Evolutionary conservation across 1,284 basidiomycete genomes (phyloP).

Genomic region (Trichosporon asahii): DNA sequence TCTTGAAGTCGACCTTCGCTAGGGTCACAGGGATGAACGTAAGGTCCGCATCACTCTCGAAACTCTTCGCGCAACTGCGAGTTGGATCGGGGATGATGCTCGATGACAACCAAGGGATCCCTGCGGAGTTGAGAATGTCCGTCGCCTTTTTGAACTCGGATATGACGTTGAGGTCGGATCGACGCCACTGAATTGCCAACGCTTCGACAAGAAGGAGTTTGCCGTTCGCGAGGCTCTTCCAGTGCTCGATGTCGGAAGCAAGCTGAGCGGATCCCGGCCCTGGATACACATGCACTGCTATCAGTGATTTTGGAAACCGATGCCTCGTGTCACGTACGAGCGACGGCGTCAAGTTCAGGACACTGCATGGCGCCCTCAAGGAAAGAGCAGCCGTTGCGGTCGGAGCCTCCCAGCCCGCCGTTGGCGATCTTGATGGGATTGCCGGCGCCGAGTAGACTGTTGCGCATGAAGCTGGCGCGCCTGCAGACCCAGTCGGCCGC

Average conservation of each 20-base stretch:
- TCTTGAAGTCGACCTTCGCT: too few species aligned
- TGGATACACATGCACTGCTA: neutral
- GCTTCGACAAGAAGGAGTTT: neutral
- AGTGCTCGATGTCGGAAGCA: neutral
- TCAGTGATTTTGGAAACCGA: neutral
- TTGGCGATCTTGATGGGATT: neutral
- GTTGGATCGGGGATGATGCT: neutral
- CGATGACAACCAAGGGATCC: neutral
- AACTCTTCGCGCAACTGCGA: neutral
- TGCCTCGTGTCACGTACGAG: neutral
- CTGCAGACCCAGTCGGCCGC: neutral
- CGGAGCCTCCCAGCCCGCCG: too few species aligned
- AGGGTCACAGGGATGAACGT: too few species aligned
- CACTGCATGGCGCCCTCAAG: neutral
- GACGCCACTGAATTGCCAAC: neutral
- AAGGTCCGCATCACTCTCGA: neutral
- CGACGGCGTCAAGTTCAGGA: neutral
- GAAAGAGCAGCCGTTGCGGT: neutral
- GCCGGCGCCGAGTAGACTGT: neutral
- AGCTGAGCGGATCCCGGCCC: neutral
- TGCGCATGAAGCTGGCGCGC: neutral
- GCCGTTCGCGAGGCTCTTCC: neutral
- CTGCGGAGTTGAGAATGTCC: neutral
- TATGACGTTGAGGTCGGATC: neutral
- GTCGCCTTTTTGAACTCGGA: neutral